Evolutionary conservation across 192 early-diverging fungal genomes (phyloP).

Genomic region (Oehlia diaphana): DNA sequence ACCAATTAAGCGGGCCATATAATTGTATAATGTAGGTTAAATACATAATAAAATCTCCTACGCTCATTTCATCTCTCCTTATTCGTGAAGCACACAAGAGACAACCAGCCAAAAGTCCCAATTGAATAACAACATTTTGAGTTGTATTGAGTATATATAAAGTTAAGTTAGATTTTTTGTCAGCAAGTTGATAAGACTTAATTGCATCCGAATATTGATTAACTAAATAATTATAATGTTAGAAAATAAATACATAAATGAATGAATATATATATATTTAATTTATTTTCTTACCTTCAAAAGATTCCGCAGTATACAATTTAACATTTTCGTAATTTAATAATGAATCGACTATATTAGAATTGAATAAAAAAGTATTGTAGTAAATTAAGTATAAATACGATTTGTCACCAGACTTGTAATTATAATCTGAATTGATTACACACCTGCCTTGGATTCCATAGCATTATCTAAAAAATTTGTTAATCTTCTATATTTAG

Average conservation of each 20-base stretch:
- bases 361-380: constrained; percentile 44
- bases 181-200: constrained; percentile 73
- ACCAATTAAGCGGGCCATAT: constrained; percentile 91
- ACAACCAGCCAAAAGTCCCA: constrained; percentile 74
- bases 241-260: constrained; percentile 43
- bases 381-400: not conserved
- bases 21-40: constrained; percentile 96
- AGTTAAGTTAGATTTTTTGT: constrained; percentile 67
- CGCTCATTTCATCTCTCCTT: constrained; percentile 74
- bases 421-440: constrained; percentile 35
- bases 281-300: constrained; percentile 14
- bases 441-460: constrained; percentile 64
- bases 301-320: constrained; percentile 43
- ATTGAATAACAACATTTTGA: constrained; percentile 80
- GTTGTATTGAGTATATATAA: constrained; percentile 78
- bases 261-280: constrained; percentile 29
- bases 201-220: constrained; percentile 71
- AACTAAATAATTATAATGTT: constrained; percentile 70
- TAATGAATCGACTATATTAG: constrained; percentile 85
- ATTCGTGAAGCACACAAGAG: constrained; percentile 78
- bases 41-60: constrained; percentile 95
- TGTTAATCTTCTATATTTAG: constrained; percentile 69
- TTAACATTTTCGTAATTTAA: constrained; percentile 98
- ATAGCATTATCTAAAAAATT: constrained; percentile 77
- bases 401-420: no score